Evolutionary conservation across 164 flowering plant genomes (phyloP), one percentile per base, ranked within the genome.

Genomic region (Annona squamosa): DNA sequence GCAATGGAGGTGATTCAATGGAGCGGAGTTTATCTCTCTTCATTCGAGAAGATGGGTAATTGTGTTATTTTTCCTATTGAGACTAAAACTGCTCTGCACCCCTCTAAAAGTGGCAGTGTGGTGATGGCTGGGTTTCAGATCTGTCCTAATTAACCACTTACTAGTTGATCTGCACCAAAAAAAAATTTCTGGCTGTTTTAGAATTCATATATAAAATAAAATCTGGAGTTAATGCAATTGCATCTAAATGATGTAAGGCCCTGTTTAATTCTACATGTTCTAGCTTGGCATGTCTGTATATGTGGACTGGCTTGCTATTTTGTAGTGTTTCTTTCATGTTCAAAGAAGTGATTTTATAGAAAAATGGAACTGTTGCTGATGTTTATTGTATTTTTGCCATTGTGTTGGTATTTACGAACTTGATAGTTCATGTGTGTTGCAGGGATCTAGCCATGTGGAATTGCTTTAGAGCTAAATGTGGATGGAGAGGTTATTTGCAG

Each of bases 401-500:
- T n/a, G 13, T 66, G 48, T 64, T 9, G 37, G 42, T 64, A 64
- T 64, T 19, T 19, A 64, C 37, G 5, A 26, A 26, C 37, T 64
- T 64, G 67, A 12, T 1, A 67, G 42, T 44, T 46, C 59, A 9
- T 52, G 13, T 52, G 3, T 79, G 42, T 48, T 75, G 42, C 74
- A 87, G 92, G 62, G 71, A 77, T 45, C 63, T 80, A 42, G 91
- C 95, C 63, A 12, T 75, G 65, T 90, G 95, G 95, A 76, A 56
- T 18, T 90, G 95, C 76, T 85, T 80, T 81, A 85, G 90, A 70
- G 92, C 76, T 70, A 87, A 85, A 77, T 90, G 95, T 83, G 91
- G 92, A 47, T 87, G 91, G 91, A 86, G 68, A 76, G 95, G 95
- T 47, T 65, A 74, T 76, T 71, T 81, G 41, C 72, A 46, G 79